Percentiles rank a stretch among this genome's conserved stretches.
phyloP scores from a whole-genome alignment of 768 basidiomycete genomes.

The Russula virescens region DNA sequence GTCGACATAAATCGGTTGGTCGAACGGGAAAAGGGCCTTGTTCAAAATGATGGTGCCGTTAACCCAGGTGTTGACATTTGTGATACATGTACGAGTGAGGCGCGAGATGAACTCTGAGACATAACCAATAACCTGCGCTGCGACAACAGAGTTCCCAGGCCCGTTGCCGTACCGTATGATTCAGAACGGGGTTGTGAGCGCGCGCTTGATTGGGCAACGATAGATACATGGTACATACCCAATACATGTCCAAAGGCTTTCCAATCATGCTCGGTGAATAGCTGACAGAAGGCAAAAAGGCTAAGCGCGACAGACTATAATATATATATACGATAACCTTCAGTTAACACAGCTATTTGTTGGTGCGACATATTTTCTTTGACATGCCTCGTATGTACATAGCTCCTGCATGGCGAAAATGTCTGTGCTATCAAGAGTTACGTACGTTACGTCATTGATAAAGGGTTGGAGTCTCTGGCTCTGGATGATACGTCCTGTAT shows the following conservation, averaged over 20 bases:
- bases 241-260: constrained; percentile 41
- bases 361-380: not conserved
- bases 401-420: constrained; percentile 34
- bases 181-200: not conserved
- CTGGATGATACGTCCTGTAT: constrained; percentile 34
- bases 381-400: constrained; percentile 37
- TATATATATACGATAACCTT: not conserved
- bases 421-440: constrained; percentile 29
- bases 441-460: constrained; percentile 32
- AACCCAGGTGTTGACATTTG: constrained; percentile 38
- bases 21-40: constrained; percentile 33
- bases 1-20: constrained; percentile 41
- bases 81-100: constrained; percentile 35
- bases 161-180: constrained; percentile 33
- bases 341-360: not conserved
- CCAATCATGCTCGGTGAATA: constrained; percentile 52
- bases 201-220: not conserved
- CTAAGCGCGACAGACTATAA: constrained; percentile 44
- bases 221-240: constrained; percentile 30
- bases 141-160: constrained; percentile 40
- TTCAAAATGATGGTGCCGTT: constrained; percentile 43
- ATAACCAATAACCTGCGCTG: constrained; percentile 37
- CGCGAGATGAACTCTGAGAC: constrained; percentile 42
- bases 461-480: constrained; percentile 33
- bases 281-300: constrained; percentile 43